These are phyloP conservation scores for Russula virescens DNA, from an alignment of 768 basidiomycete genomes.

Conservation along the genomic window DNA sequence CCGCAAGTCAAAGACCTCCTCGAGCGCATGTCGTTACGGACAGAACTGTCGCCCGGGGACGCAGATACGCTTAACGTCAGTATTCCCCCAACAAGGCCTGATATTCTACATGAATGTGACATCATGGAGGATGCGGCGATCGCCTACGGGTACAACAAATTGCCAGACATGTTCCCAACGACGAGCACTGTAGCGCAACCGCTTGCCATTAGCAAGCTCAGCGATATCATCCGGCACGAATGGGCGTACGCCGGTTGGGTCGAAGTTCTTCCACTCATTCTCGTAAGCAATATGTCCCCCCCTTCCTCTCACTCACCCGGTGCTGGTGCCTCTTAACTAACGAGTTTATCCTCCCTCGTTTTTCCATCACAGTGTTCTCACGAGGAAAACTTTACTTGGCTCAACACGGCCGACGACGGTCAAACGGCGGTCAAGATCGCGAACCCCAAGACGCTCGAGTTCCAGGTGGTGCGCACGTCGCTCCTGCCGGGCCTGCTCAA, in stretches of 20 bases:
- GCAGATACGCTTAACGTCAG: slow-evolving; percentile 66
- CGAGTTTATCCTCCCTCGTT: not conserved
- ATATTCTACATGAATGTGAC: slow-evolving; percentile 97
- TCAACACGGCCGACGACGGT: slow-evolving; percentile 82
- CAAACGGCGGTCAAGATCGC: slow-evolving; percentile 83
- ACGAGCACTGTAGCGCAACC: slow-evolving; percentile 96
- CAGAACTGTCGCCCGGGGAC: slow-evolving; percentile 46
- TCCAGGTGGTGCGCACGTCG: slow-evolving; percentile 96
- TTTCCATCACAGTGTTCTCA: slow-evolving; percentile 73
- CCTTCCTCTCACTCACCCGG: not conserved
- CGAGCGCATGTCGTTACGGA: slow-evolving; percentile 73
- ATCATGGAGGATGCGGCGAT: slow-evolving; percentile 98
- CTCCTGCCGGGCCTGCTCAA: slow-evolving; percentile 94
- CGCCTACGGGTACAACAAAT: slow-evolving; percentile 96
- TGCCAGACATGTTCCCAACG: slow-evolving; percentile 84
- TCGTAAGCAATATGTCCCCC: slow-evolving; percentile 59
- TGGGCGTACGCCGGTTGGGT: slow-evolving; percentile 96
- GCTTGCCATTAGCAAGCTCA: slow-evolving; percentile 80
- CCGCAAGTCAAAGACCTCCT: slow-evolving; percentile 67
- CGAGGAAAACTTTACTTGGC: slow-evolving; percentile 94
- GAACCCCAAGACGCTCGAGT: slow-evolving; percentile 96
- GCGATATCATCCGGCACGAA: slow-evolving; percentile 81
- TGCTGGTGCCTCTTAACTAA: not conserved
- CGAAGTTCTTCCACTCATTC: slow-evolving; percentile 89
- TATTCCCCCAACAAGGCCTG: slow-evolving; percentile 93